phyloP scores from a whole-genome alignment of 2,329 filamentous ascomycete genomes.

The Sclerotinia minor region DNA sequence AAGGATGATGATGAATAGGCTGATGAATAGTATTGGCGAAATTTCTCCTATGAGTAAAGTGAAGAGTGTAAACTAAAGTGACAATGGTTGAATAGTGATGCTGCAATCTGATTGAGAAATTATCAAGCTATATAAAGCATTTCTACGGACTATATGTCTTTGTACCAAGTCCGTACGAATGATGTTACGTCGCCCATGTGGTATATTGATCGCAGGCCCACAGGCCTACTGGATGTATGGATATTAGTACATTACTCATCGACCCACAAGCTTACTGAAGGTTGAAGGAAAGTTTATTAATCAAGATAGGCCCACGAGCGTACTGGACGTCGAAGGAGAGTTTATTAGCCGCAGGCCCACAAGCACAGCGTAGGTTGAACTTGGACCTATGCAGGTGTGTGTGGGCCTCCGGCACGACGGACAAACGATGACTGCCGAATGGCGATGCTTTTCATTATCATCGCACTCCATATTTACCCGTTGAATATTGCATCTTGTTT shows the following conservation, averaged over 20 bases:
- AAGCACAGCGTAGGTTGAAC: too few species aligned
- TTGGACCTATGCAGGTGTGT: too few species aligned
- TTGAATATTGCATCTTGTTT: not conserved
- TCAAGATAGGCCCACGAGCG: too few species aligned
- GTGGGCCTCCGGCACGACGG: too few species aligned
- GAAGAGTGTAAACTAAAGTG: not conserved
- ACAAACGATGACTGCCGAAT: too few species aligned
- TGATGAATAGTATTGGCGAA: not conserved
- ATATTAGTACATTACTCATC: not conserved
- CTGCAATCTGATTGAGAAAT: not conserved
- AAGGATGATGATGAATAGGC: too few species aligned
- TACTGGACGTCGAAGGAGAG: too few species aligned
- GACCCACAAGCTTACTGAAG: too few species aligned
- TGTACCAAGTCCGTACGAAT: not conserved
- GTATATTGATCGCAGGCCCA: not conserved
- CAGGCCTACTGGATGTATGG: too few species aligned
- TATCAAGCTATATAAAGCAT: not conserved
- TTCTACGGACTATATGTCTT: not conserved
- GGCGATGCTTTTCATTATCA: not conserved
- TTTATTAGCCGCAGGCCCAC: not conserved
- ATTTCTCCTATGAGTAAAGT: not conserved
- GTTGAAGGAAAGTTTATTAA: too few species aligned
- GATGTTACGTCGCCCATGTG: not conserved
- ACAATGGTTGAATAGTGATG: too few species aligned
- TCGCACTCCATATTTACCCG: not conserved